Percentiles rank a stretch among this genome's conserved stretches.
Conservation (phyloP, 352 stramenopile species). For the Phytopythium mirpurense region DNA sequence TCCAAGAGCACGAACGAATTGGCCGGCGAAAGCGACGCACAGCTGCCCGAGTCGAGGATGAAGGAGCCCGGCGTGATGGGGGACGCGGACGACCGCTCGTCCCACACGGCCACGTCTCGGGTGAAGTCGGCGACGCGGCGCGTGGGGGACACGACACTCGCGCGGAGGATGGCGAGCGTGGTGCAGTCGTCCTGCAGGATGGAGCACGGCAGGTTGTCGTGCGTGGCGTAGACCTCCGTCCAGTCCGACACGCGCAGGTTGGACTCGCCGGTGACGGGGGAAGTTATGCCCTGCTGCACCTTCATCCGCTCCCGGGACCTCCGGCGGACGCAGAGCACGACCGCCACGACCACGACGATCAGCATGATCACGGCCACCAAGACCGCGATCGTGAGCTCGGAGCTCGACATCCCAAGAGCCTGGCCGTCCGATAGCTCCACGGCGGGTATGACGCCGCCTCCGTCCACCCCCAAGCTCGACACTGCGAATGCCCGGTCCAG, state of each 20-base stretch:
- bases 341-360: background rate
- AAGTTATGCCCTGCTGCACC: background rate
- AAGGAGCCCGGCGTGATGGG: conserved; percentile 43
- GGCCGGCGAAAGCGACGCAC: conserved; percentile 23
- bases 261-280: conserved; percentile 16
- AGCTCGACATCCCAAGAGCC: background rate
- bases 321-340: conserved; percentile 5
- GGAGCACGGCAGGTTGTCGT: conserved; percentile 28
- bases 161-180: conserved; percentile 43
- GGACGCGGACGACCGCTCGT: conserved; percentile 37
- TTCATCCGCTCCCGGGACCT: background rate
- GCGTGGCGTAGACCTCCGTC: conserved; percentile 36
- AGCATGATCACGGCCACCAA: conserved; percentile 1
- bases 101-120: conserved; percentile 38
- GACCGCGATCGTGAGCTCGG: conserved; percentile 4
- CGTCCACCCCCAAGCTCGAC: background rate
- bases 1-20: conserved; percentile 42
- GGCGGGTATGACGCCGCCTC: background rate
- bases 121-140: conserved; percentile 42
- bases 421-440: background rate
- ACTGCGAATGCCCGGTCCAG: background rate
- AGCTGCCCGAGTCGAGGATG: conserved; percentile 21
- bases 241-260: conserved; percentile 36
- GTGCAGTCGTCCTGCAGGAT: conserved; percentile 33
- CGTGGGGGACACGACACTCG: conserved; percentile 25